These are phyloP conservation scores for Diaporthe vexans DNA, from an alignment of 2,329 filamentous ascomycete species.

Conservation along the genomic window DNA sequence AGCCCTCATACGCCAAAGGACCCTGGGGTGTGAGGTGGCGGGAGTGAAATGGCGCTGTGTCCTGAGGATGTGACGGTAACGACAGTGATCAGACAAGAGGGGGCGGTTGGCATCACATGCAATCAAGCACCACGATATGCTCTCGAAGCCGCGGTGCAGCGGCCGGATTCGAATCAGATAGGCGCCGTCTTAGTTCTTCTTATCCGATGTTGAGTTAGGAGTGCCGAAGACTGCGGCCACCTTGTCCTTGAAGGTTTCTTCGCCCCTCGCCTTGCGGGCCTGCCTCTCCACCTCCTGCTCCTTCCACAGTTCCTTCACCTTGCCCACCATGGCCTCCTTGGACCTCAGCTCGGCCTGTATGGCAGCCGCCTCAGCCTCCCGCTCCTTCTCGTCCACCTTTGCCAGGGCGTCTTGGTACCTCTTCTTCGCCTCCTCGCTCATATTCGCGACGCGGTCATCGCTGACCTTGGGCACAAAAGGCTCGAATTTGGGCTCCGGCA, in stretches of 20 bases:
- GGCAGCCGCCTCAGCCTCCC: conserved; percentile 73
- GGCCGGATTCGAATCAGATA: neutral
- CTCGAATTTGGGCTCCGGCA: conserved; percentile 71
- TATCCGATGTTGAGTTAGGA: conserved; percentile 29
- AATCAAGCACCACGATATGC: neutral
- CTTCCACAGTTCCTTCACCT: conserved; percentile 68
- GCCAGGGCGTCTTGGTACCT: conserved; percentile 68
- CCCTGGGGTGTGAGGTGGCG: conserved; percentile 72
- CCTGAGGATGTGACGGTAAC: neutral
- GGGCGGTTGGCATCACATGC: neutral
- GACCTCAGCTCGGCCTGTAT: conserved; percentile 73
- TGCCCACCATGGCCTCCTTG: conserved; percentile 70
- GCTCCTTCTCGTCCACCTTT: conserved; percentile 70
- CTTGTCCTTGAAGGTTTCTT: conserved; percentile 60
- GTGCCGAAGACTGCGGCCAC: conserved; percentile 50
- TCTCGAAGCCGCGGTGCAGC: neutral
- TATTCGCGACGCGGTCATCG: conserved; percentile 43
- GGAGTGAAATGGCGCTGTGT: conserved; percentile 51
- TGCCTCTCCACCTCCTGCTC: conserved; percentile 68
- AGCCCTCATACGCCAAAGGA: conserved; percentile 72
- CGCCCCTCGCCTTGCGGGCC: conserved; percentile 69
- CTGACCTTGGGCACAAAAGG: conserved; percentile 62
- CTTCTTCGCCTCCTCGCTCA: conserved; percentile 64
- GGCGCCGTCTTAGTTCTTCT: conserved; percentile 25
- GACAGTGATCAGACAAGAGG: neutral